Conservation (phyloP, 768 basidiomycete species). For the Auricularia cornea region DNA sequence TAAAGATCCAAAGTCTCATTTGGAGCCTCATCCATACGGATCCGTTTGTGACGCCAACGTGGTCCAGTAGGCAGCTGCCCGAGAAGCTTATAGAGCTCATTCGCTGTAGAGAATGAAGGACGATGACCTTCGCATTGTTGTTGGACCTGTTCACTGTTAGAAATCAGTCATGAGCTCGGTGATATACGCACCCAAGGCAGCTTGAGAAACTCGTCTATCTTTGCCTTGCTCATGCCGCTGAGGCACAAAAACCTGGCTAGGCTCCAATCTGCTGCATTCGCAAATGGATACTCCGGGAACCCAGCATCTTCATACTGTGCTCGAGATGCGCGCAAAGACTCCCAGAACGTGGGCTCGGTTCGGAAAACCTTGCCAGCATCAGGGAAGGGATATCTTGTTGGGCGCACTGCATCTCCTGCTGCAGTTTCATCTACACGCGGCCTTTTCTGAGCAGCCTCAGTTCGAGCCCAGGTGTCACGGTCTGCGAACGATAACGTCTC, state of each 20-base stretch:
- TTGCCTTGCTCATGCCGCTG: conserved; percentile 16
- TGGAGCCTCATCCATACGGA: background rate
- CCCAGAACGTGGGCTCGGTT: too few species aligned
- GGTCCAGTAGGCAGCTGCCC: background rate
- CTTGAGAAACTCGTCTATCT: conserved; percentile 26
- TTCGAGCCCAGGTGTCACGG: too few species aligned
- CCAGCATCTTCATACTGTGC: too few species aligned
- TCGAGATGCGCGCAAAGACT: too few species aligned
- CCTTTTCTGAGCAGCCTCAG: too few species aligned
- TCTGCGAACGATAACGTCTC: too few species aligned
- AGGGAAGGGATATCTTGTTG: too few species aligned
- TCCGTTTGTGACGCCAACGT: background rate
- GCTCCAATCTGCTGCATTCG: conserved; percentile 26
- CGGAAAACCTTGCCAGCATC: too few species aligned
- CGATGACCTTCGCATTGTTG: background rate
- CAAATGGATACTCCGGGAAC: conserved; percentile 12
- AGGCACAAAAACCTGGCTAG: conserved; percentile 25
- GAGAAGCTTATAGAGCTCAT: background rate
- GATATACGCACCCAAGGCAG: conserved; percentile 6
- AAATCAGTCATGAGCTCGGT: background rate
- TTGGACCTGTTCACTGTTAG: background rate
- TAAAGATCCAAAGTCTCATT: background rate
- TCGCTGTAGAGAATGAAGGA: background rate
- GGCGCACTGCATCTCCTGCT: too few species aligned
- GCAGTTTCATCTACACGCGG: too few species aligned